Evolutionary conservation across 2,329 filamentous ascomycete genomes (phyloP), one percentile per base, ranked within the genome.

Genomic region (Ceratocystis variospora): DNA sequence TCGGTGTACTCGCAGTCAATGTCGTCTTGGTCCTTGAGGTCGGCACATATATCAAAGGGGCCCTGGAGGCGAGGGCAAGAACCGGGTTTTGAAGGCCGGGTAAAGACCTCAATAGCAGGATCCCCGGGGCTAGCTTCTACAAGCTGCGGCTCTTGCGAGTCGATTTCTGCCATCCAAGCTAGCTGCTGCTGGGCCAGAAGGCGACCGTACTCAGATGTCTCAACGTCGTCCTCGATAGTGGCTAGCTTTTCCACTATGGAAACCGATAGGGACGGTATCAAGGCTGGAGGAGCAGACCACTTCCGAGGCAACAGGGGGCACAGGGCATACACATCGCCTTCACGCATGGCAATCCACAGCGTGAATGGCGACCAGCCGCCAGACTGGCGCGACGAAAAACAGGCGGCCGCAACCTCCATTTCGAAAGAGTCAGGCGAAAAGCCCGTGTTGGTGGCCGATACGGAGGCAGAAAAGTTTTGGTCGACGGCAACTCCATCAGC

Each of bases 301-400:
- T 87, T 90, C 63, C 86, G 85, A 0, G 94, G 94, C 41, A 99
- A 79, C 50, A 99, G 80, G 1, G 94, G 94, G 73, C 92, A 96
- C 7, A 99, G 79, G 1, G 93, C 92, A 73, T 99, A 99, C 5
- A 97, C 83, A 72, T 96, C 92, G 2, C 94, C 94, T 68, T 90
- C 88, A 46, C 85, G 85, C 88, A 96, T 99, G n/a, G 92, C 91
- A 63, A 97, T 79, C 90, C 93, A 99, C 10, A 99, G 80, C 0
- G 94, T 97, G 89, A 96, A 96, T 8, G 92, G 85, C 6, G 91
- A 89, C 94, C 94, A 99, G 65, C 91, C 91, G 15, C 91, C 93
- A 5, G 83, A 83, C 45, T 79, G 80, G 69, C 81, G 80, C 12
- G 78, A 78, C 45, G 81, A 79, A 77, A 99, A 99, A 73, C 86